These are phyloP conservation scores for Pelargonium nanum DNA, from an alignment of 345 rosid genomes.

Conservation along the genomic window DNA sequence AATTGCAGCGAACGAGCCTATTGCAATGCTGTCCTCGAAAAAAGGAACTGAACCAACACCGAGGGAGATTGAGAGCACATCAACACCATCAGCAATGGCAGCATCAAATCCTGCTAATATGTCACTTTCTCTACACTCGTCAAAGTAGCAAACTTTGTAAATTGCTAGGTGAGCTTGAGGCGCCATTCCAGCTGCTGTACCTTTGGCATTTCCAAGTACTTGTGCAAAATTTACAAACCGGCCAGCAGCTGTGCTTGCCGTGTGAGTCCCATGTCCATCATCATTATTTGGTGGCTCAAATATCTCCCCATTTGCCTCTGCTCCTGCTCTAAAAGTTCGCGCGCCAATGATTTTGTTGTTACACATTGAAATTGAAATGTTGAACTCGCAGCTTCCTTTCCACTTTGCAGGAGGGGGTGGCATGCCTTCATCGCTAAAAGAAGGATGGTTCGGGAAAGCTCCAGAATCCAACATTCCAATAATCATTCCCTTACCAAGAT, in stretches of 20 bases:
- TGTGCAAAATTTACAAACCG: constrained; percentile 26
- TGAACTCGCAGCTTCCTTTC: constrained; percentile 46
- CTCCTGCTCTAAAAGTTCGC: constrained; percentile 26
- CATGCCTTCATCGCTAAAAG: constrained; percentile 32
- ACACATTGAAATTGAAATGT: constrained; percentile 17
- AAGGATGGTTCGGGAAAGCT: constrained; percentile 39
- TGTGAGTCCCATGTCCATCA: constrained; percentile 55
- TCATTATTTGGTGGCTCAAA: constrained; percentile 29
- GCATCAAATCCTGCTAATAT: constrained; percentile 42
- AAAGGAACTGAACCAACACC: constrained; percentile 32
- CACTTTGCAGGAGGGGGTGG: constrained; percentile 37
- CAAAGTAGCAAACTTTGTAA: constrained; percentile 45
- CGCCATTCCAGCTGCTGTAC: constrained; percentile 54
- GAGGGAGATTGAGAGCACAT: constrained; percentile 37
- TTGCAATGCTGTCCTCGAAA: constrained; percentile 30
- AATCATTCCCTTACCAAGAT: constrained; percentile 38
- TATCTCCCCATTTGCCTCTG: constrained; percentile 7
- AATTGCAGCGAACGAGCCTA: constrained; percentile 54
- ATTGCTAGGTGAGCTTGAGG: constrained; percentile 47
- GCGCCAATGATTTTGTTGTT: constrained; percentile 55
- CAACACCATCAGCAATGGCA: constrained; percentile 46
- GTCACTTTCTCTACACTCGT: constrained; percentile 35
- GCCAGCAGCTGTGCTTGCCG: constrained; percentile 47
- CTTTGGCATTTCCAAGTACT: constrained; percentile 29
- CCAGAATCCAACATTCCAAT: constrained; percentile 49